These are phyloP conservation scores for Septoria petroselini DNA, from an alignment of 2,329 filamentous ascomycete species.

Conservation along the genomic window DNA sequence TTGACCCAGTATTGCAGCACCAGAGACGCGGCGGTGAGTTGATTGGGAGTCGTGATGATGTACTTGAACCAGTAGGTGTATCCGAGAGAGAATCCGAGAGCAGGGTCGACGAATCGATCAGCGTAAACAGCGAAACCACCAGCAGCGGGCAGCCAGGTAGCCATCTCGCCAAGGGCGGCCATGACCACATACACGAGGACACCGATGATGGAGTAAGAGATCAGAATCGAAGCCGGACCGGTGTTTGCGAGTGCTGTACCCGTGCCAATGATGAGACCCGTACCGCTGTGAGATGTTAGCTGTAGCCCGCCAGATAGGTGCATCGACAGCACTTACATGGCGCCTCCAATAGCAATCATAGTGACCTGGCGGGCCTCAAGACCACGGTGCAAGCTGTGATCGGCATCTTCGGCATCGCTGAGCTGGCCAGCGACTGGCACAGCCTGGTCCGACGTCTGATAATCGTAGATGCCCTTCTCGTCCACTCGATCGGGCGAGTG, in stretches of 20 bases:
- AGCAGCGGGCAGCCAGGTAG: conserved; percentile 72
- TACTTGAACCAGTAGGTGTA: conserved; percentile 61
- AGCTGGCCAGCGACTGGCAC: conserved; percentile 21
- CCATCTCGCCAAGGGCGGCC: conserved; percentile 80
- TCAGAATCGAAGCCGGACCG: conserved; percentile 64
- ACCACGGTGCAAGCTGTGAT: conserved; percentile 49
- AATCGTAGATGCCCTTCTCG: conserved; percentile 9
- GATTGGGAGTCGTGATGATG: conserved; percentile 81
- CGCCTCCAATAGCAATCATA: conserved; percentile 69
- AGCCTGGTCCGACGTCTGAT: conserved; percentile 9
- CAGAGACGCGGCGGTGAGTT: conserved; percentile 74
- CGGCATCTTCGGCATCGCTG: conserved; percentile 25
- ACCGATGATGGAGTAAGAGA: conserved; percentile 68
- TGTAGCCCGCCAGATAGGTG: too few relatives aligned
- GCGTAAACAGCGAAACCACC: conserved; percentile 82
- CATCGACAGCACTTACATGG: conserved; percentile 1
- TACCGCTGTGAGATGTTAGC: conserved; percentile 54
- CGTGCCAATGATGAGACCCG: conserved; percentile 68
- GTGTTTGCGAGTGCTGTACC: conserved; percentile 51
- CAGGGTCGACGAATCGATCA: conserved; percentile 73
- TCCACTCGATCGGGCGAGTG: conserved; percentile 4
- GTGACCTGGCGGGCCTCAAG: conserved; percentile 55
- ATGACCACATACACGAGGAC: conserved; percentile 76
- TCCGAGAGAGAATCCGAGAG: conserved; percentile 74
- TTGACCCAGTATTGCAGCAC: conserved; percentile 76